phyloP scores from a whole-genome alignment of 495 filamentous ascomycete species.

The Geopyxis carbonaria region DNA sequence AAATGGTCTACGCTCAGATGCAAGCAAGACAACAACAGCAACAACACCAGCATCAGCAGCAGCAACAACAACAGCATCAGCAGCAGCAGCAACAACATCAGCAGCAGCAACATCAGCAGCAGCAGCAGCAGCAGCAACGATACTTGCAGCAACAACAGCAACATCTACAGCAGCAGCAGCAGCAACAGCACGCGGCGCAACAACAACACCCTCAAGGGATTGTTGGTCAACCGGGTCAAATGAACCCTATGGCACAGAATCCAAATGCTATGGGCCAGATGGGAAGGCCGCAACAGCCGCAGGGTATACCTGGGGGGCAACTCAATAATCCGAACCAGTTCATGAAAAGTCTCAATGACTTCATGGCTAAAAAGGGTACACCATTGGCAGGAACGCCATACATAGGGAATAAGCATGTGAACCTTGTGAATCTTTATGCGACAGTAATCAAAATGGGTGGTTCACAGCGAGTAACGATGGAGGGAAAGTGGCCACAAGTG shows the following conservation, averaged over 20 bases:
- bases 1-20: constrained; percentile 29
- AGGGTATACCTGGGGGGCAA: background rate
- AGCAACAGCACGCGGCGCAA: constrained; percentile 17
- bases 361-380: constrained; percentile 52
- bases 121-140: constrained; percentile 33
- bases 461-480: constrained; percentile 50
- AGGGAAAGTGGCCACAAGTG: constrained; percentile 54
- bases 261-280: constrained; percentile 21
- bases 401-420: constrained; percentile 51
- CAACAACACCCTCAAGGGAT: constrained; percentile 44
- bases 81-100: constrained; percentile 32
- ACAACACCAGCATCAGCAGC: constrained; percentile 41
- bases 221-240: constrained; percentile 29
- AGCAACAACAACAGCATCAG: constrained; percentile 38
- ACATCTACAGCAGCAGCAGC: constrained; percentile 36
- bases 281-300: constrained; percentile 6
- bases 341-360: constrained; percentile 50
- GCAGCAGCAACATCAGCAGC: constrained; percentile 25
- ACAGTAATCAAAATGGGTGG: constrained; percentile 61
- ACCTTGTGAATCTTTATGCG: constrained; percentile 57
- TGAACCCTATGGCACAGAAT: constrained; percentile 31
- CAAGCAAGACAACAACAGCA: constrained; percentile 36
- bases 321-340: constrained; percentile 49
- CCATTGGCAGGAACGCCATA: constrained; percentile 53
- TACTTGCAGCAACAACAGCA: constrained; percentile 48